Base-by-base conservation (phyloP, 2,329 filamentous ascomycete species). In the Colletotrichum scovillei region DNA sequence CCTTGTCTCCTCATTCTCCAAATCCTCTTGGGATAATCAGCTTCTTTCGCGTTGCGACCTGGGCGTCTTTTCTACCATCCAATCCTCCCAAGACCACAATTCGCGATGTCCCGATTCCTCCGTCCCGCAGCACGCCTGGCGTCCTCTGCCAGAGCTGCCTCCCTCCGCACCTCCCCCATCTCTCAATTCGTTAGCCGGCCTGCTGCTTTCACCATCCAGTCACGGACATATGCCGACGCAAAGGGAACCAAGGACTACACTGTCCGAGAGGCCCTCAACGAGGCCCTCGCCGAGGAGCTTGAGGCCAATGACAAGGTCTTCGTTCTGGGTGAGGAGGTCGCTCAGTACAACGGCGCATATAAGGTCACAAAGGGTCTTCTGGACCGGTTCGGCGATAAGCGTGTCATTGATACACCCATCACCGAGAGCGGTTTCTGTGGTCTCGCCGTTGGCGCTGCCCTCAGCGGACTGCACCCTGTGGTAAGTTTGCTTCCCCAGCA, bases 311-410 rank as follows among this genome's bases (percentile, higher is more conserved):
- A 93, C 76, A 98, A 98, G 89, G 95, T 98, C 79, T 99, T 98
- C 85, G 88, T 99, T 78, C 85, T 99, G 72, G 97, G 97, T 80
- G 97, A 99, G 89, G 97, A 99, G 88, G 97, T 99, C 81, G 97
- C 97, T 80, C 97, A 99, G 87, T 99, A 99, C 89, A 99, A 99
- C 85, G 97, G 97, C 89, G 96, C 96, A 82, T 99, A 99, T 92
- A 99, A 99, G 88, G 96, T 99, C 83, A 99, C 97, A 81, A 98
- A 98, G 89, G 97, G 97, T 78, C 91, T 99, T 76, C 86, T 98
- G 80, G 97, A 99, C 87, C 94, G 96, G 80, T 99, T 99, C 84
- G 97, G 97, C 79, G 95, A 98, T 76, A 97, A 96, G 91, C 91
- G 97, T 84, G 94, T 99, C 79, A 99, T 99, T 82, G 97, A 99